Evolutionary conservation across 2,329 filamentous ascomycete species (phyloP).

Genomic region (Fusarium paranaense): DNA sequence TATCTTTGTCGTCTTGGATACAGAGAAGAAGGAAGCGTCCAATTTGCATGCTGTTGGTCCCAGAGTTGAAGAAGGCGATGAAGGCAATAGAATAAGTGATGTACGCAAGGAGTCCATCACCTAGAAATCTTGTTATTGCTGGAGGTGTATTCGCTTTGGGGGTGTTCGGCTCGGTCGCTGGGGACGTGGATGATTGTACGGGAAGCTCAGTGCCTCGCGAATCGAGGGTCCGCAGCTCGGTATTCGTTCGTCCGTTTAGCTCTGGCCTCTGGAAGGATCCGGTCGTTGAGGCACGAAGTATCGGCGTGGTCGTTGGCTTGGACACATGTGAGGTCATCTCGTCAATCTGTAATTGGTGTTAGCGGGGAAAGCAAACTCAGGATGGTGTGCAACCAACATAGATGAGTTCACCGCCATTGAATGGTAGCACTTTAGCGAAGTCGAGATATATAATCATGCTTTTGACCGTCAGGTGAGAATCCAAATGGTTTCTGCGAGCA

Average conservation of each 20-base stretch:
- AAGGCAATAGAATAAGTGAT: background rate
- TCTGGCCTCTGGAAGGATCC: background rate
- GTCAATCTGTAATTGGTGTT: background rate
- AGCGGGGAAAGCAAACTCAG: rapidly evolving
- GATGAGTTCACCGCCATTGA: slow-evolving; percentile 7
- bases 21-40: background rate
- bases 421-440: slow-evolving; percentile 1
- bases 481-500: background rate
- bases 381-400: background rate
- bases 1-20: background rate
- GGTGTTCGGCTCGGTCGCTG: background rate
- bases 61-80: slow-evolving; percentile 10
- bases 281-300: background rate
- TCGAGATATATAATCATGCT: slow-evolving; percentile 11
- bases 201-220: too few relatives aligned
- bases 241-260: background rate
- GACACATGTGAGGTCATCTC: background rate
- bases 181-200: too few relatives aligned
- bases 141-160: background rate
- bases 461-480: background rate
- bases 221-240: background rate
- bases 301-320: background rate
- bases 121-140: background rate
- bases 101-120: background rate
- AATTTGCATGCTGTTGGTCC: slow-evolving; percentile 6